Conservation (phyloP, 2,329 filamentous ascomycete genomes). For the Trichoderma sp. region DNA sequence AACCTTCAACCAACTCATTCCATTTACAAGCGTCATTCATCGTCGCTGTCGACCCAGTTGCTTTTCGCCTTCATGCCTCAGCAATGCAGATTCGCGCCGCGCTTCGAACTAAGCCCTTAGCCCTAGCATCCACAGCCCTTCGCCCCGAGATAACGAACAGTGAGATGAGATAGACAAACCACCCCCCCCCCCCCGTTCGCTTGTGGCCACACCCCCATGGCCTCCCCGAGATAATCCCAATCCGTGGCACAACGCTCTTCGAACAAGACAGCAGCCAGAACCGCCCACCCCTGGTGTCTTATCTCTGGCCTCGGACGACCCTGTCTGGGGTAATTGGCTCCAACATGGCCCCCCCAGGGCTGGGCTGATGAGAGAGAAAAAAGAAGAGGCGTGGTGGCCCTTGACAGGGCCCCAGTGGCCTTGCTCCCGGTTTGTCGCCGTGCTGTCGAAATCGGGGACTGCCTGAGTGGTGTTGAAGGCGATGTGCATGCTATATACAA, state of each 20-base stretch:
- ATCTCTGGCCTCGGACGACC: conserved; percentile 13
- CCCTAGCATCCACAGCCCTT: conserved; percentile 1
- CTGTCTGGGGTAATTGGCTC: conserved; percentile 19
- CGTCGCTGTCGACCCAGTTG: not conserved
- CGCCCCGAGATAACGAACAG: conserved; percentile 14
- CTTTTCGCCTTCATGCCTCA: conserved; percentile 9
- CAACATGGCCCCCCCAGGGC: not conserved
- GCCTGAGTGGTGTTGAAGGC: not conserved
- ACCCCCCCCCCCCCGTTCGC: conserved; percentile 6
- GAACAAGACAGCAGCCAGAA: not conserved
- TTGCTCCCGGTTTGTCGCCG: conserved; percentile 14
- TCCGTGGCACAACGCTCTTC: not conserved
- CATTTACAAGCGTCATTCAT: not conserved
- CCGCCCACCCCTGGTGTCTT: conserved; percentile 20
- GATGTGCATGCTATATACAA: conserved; percentile 13
- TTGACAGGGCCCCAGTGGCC: not conserved
- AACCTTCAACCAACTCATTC: not conserved
- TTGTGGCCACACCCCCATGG: not conserved
- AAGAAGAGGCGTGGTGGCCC: conserved; percentile 13
- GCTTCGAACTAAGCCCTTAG: conserved; percentile 19
- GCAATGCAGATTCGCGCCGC: conserved; percentile 13
- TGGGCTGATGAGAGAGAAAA: conserved; percentile 8
- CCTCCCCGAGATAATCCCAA: not conserved
- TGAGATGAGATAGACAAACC: not conserved
- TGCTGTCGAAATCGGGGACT: conserved; percentile 12